Conservation (phyloP, 257 asterid species). For the Solanum chiquidenum region DNA sequence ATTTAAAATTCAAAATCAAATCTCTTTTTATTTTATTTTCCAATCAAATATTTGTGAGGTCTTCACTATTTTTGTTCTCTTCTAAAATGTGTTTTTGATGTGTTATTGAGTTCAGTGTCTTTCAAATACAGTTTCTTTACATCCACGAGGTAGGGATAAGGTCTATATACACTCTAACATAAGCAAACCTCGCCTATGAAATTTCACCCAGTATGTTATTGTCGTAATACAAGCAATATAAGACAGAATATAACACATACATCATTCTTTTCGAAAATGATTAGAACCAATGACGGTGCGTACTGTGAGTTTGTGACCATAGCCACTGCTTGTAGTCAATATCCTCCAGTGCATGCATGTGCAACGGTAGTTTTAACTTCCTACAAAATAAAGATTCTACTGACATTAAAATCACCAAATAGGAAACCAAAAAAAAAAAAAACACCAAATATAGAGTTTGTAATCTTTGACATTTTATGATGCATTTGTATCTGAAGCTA, state of each 20-base stretch:
- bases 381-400: not conserved
- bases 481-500: not conserved
- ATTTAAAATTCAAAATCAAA: not conserved
- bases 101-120: not conserved
- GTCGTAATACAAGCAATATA: not conserved
- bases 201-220: accelerated
- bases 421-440: not conserved
- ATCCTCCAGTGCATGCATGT: not conserved
- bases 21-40: not conserved
- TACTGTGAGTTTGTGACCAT: not conserved
- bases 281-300: not conserved
- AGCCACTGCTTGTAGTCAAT: not conserved
- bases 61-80: not conserved
- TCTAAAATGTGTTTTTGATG: too few relatives aligned
- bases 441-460: not conserved
- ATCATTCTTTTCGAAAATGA: not conserved
- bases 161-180: too few relatives aligned
- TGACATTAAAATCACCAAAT: not conserved
- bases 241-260: not conserved
- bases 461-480: not conserved
- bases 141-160: too few relatives aligned
- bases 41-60: not conserved
- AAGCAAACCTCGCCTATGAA: accelerated
- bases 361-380: not conserved
- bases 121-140: too few relatives aligned